phyloP scores from a whole-genome alignment of 2,329 filamentous ascomycete species.

The Fusarium falciforme region DNA sequence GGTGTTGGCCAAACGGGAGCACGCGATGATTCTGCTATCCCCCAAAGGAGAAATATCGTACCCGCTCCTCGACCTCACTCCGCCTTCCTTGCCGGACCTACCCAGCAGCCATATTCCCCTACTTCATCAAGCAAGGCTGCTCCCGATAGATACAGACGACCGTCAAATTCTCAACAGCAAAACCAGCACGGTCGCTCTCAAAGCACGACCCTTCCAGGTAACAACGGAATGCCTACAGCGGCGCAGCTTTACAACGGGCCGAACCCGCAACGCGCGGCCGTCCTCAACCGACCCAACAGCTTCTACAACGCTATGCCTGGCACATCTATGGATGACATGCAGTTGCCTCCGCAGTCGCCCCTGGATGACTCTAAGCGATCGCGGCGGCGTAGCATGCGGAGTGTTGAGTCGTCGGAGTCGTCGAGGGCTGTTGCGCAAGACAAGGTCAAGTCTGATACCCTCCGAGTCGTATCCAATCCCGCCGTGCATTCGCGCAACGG shows the following conservation, averaged over 20 bases:
- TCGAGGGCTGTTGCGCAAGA: conserved; percentile 31
- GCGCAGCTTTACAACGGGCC: conserved; percentile 47
- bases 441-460: conserved; percentile 49
- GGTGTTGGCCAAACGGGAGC: conserved; percentile 55
- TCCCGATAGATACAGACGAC: conserved; percentile 81
- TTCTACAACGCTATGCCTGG: conserved; percentile 62
- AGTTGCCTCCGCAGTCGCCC: conserved; percentile 63
- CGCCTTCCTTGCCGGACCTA: conserved; percentile 53
- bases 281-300: conserved; percentile 63
- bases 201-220: conserved; percentile 48
- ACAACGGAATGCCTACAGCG: conserved; percentile 41
- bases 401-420: conserved; percentile 56
- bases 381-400: conserved; percentile 85
- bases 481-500: conserved; percentile 58
- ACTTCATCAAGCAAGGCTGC: conserved; percentile 60
- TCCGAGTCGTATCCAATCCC: conserved; percentile 49
- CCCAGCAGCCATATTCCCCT: conserved; percentile 61
- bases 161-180: conserved; percentile 51
- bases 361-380: conserved; percentile 80
- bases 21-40: conserved; percentile 64
- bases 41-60: conserved; percentile 55
- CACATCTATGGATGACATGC: conserved; percentile 74
- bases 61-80: conserved; percentile 57
- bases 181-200: conserved; percentile 53
- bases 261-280: conserved; percentile 46